Evolutionary conservation across 176 grass and related monocot genomes (phyloP).

Genomic region (Chrysopogon serrulatus): DNA sequence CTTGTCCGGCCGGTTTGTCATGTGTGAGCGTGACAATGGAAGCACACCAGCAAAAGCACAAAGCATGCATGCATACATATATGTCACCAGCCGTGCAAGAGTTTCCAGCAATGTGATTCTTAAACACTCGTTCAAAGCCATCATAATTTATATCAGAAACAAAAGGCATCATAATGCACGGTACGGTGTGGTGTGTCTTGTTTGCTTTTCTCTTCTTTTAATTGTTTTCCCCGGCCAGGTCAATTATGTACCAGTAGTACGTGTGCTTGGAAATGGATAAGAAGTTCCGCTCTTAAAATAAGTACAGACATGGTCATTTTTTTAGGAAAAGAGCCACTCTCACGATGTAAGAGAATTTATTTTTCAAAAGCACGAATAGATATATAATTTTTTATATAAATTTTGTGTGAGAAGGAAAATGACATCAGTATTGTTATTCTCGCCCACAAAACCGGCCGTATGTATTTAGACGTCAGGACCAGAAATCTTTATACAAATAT

Average conservation of each 20-base stretch:
- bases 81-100: background rate
- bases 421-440: background rate
- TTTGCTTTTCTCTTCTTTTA: background rate
- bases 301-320: background rate
- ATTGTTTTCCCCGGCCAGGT: background rate
- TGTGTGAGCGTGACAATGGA: constrained; percentile 31
- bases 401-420: background rate
- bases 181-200: background rate
- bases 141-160: no score
- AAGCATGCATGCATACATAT: constrained; percentile 9
- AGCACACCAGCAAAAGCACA: constrained; percentile 9
- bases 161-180: background rate
- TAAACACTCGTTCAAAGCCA: constrained; percentile 5
- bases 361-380: background rate
- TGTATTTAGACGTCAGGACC: constrained; percentile 4
- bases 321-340: background rate
- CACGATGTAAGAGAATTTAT: background rate
- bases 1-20: constrained; percentile 18
- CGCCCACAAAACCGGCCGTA: constrained; percentile 3
- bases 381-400: background rate
- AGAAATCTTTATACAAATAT: constrained; percentile 30
- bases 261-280: background rate
- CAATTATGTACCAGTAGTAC: background rate
- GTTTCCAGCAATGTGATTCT: constrained; percentile 5
- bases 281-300: background rate